Conservation (phyloP, 108 stramenopile species). For the Poteriospumella lacustris region DNA sequence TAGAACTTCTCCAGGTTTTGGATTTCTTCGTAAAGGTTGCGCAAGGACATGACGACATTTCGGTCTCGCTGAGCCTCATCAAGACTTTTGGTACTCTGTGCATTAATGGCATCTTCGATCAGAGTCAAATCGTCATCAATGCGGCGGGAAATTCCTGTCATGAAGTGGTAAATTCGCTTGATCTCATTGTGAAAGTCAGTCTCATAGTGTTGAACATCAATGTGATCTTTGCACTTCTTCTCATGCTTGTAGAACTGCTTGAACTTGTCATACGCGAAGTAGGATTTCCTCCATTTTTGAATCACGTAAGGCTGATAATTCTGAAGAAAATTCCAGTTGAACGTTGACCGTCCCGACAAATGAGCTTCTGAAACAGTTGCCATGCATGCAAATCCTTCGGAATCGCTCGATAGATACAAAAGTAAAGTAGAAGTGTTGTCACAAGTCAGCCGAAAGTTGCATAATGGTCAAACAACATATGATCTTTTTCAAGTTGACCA, state of each 20-base stretch:
- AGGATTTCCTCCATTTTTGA: neutral
- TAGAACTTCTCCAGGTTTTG: neutral
- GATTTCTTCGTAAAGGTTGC: neutral
- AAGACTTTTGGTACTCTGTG: no score
- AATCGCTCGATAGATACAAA: no score
- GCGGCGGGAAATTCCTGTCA: neutral
- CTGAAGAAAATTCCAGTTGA: neutral
- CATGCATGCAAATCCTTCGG: no score
- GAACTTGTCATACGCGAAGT: neutral
- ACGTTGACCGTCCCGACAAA: no score
- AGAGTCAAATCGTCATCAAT: no score
- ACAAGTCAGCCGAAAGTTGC: no score
- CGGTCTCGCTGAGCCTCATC: neutral
- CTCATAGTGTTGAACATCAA: neutral
- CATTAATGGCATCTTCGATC: no score
- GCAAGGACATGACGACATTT: neutral
- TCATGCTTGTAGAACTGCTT: neutral
- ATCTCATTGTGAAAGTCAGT: neutral
- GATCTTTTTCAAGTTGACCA: no score
- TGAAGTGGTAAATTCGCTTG: neutral
- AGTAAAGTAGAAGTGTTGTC: no score
- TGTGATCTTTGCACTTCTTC: neutral
- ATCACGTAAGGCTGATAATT: neutral
- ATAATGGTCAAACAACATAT: no score
- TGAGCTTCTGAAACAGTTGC: no score